Evolutionary conservation across 768 basidiomycete genomes (phyloP), one percentile per base, ranked within the genome.

Genomic region (Tricholoma flavovirens): DNA sequence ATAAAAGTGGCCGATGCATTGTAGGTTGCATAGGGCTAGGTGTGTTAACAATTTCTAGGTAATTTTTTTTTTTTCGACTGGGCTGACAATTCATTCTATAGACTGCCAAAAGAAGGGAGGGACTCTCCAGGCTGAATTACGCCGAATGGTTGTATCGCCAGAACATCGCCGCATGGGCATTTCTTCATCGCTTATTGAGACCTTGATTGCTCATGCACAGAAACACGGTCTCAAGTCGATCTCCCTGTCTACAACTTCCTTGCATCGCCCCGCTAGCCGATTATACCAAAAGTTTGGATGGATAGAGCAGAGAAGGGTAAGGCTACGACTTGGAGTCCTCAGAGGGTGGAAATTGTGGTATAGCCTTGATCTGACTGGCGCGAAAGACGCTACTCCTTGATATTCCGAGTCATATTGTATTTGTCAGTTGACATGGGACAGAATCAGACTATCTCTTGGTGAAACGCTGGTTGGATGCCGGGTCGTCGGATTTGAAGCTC

Each of bases 21-120:
- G 60, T 67, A 8, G 64, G 66, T 10, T 59, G 51, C 30, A 40
- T 65, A n/a, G 64, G 54, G 8, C 45, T 65, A 12, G 66, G 66
- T 67, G 15, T 7, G 64, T 50, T 15, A 5, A 3, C 24, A n/a
- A 26, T 32, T n/a, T 12, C 22, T 2, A 15, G 6, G 38, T 33
- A 21, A 2, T 10, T 10, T 8, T 6, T 15, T 19, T 2, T 40
- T 2, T 12, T 35, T n/a, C 24, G 45, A 4, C 11, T n/a, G n/a
- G n/a, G 15, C n/a, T 45, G 7, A 51, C 10, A 4, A 10, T 21
- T 11, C 6, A 15, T 15, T 11, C n/a, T 19, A 3, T 29, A 62
- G 61, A 62, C 32, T 56, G 54, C 40, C 43, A 22, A 6, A 42
- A 29, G 12, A 48, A 59, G 32, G 38, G 50, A 26, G 58, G 49